Conservation (phyloP, 371 early-diverging fungal genomes). For the Mortierella polycephala region DNA sequence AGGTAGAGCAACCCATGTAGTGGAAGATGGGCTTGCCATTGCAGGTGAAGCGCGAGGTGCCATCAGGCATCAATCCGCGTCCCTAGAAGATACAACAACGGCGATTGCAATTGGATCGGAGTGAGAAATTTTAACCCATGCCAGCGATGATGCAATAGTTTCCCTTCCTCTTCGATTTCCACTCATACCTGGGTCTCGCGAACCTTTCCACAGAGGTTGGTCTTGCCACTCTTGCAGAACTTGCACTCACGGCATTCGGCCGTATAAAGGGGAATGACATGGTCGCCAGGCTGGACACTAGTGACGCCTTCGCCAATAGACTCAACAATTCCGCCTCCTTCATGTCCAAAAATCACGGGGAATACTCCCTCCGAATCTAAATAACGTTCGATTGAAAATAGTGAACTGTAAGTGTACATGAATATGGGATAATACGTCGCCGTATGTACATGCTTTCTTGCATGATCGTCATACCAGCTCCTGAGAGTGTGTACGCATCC, state of each 20-base stretch:
- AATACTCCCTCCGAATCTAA: slow-evolving; percentile 89
- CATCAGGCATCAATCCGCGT: slow-evolving; percentile 95
- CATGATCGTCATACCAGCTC: slow-evolving; percentile 66
- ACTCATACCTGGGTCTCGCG: slow-evolving; percentile 83
- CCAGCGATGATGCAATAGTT: background rate
- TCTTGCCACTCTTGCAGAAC: slow-evolving; percentile 95
- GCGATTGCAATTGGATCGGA: background rate
- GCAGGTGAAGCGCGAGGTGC: slow-evolving; percentile 93
- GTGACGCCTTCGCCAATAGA: slow-evolving; percentile 97
- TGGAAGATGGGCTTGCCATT: slow-evolving; percentile 90
- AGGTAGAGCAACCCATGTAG: slow-evolving; percentile 97
- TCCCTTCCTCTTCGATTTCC: background rate
- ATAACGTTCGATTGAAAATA: background rate
- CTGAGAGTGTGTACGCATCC: slow-evolving; percentile 94
- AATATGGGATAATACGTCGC: background rate
- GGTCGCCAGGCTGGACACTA: slow-evolving; percentile 88
- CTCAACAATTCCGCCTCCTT: slow-evolving; percentile 96
- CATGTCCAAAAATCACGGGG: slow-evolving; percentile 95
- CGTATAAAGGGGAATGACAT: slow-evolving; percentile 95
- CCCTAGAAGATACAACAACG: slow-evolving; percentile 60
- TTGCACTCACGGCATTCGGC: slow-evolving; percentile 95
- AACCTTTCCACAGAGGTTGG: slow-evolving; percentile 93
- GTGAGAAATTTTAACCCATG: background rate
- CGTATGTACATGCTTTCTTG: background rate
- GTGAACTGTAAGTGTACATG: background rate